Conservation (phyloP, 2,329 filamentous ascomycete genomes). For the Akanthomyces uredinophilus region DNA sequence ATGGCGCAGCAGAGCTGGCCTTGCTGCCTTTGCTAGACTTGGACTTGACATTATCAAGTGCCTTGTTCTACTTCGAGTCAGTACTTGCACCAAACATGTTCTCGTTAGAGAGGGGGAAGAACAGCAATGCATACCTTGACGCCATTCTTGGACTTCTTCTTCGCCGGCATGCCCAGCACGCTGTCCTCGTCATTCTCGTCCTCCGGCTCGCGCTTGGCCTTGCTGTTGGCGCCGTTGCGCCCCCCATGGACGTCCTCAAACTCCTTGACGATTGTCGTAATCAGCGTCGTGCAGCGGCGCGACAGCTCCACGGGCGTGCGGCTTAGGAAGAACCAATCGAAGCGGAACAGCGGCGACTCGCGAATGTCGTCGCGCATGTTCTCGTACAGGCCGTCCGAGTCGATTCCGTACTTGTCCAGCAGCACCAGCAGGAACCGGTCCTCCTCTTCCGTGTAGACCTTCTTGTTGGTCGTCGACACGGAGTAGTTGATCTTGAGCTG, state of each 20-base stretch:
- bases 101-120: not conserved
- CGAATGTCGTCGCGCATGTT: constrained; percentile 96
- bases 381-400: constrained; percentile 85
- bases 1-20: constrained; percentile 69
- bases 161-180: constrained; percentile 76
- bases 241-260: constrained; percentile 66
- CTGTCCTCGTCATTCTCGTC: constrained; percentile 83
- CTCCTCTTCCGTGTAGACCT: constrained; percentile 98
- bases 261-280: constrained; percentile 91
- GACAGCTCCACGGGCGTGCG: constrained; percentile 89
- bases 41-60: constrained; percentile 81
- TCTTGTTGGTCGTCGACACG: constrained; percentile 98
- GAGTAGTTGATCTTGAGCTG: constrained; percentile 99
- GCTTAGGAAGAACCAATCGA: constrained; percentile 99
- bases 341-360: constrained; percentile 89
- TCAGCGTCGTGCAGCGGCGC: constrained; percentile 84
- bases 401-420: constrained; percentile 86
- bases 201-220: constrained; percentile 66
- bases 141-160: constrained; percentile 89
- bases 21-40: constrained; percentile 68
- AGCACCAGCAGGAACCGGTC: constrained; percentile 93
- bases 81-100: too few species aligned
- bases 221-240: constrained; percentile 62
- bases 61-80: constrained; percentile 73
- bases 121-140: constrained; percentile 65